Conservation (phyloP, 768 basidiomycete species). For the Boletus tylopilopsis region DNA sequence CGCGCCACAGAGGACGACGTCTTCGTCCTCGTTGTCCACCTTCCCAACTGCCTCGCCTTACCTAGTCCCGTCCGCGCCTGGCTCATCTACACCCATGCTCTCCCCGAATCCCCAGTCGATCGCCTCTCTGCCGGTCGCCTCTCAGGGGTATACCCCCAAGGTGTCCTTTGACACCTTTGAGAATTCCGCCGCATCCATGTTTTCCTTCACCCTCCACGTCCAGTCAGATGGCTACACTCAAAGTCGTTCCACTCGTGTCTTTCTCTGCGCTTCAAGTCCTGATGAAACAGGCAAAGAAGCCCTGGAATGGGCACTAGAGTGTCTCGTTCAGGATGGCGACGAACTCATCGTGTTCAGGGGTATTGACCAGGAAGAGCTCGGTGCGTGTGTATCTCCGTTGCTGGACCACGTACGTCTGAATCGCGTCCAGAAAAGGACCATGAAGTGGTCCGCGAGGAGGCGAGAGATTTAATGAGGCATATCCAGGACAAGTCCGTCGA, state of each 20-base stretch:
- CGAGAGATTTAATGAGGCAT: conserved; percentile 70
- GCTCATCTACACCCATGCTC: conserved; percentile 11
- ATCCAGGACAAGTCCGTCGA: conserved; percentile 82
- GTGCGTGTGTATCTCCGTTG: conserved; percentile 36
- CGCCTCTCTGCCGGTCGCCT: conserved; percentile 15
- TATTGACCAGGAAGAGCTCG: conserved; percentile 80
- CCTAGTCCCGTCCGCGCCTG: conserved; percentile 13
- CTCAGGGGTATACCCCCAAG: conserved; percentile 35
- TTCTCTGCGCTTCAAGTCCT: conserved; percentile 81
- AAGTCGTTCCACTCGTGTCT: conserved; percentile 76
- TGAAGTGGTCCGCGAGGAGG: conserved; percentile 76
- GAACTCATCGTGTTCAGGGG: conserved; percentile 92
- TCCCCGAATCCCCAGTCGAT: conserved; percentile 19
- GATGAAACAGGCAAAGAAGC: conserved; percentile 89
- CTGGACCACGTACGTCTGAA: neutral
- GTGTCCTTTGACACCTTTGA: conserved; percentile 90
- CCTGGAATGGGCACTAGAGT: conserved; percentile 88
- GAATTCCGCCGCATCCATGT: conserved; percentile 77
- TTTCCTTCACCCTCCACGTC: conserved; percentile 81
- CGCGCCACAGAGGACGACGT: conserved; percentile 12
- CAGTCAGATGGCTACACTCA: conserved; percentile 80
- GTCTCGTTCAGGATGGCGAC: conserved; percentile 82
- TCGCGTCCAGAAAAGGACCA: conserved; percentile 62
- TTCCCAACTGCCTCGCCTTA: conserved; percentile 19
- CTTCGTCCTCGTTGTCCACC: conserved; percentile 14